phyloP scores from a whole-genome alignment of 176 grass and related monocot species.

The Oryza longistaminata region DNA sequence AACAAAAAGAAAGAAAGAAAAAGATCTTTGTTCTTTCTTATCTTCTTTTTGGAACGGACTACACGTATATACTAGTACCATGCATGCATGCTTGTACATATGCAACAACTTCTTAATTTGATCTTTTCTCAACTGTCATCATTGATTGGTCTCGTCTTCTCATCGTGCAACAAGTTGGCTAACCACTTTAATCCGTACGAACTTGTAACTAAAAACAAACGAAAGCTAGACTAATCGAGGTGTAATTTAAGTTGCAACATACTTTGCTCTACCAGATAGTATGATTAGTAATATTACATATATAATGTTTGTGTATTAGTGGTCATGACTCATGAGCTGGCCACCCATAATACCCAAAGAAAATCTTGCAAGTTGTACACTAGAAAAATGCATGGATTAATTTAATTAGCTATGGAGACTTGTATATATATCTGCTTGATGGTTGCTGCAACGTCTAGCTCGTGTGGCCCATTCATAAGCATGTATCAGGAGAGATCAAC shows the following conservation, averaged over 20 bases:
- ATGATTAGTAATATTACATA: neutral
- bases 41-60: neutral
- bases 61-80: neutral
- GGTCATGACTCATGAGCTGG: neutral
- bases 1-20: neutral
- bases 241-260: neutral
- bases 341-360: neutral
- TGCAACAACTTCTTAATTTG: neutral
- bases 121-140: neutral
- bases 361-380: neutral
- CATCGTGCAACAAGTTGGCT: neutral
- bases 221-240: neutral
- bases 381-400: neutral
- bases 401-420: neutral
- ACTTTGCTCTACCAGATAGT: neutral
- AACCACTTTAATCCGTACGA: neutral
- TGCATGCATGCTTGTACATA: neutral
- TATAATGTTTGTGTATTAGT: neutral
- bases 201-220: neutral
- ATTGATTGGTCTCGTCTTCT: neutral
- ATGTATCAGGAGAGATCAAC: neutral
- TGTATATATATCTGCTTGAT: neutral
- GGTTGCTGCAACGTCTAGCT: slow-evolving; percentile 43
- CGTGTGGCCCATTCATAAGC: slow-evolving; percentile 7
- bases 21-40: neutral